Base-by-base conservation (phyloP, 2,329 filamentous ascomycete species). In the Fusarium domesticum region DNA sequence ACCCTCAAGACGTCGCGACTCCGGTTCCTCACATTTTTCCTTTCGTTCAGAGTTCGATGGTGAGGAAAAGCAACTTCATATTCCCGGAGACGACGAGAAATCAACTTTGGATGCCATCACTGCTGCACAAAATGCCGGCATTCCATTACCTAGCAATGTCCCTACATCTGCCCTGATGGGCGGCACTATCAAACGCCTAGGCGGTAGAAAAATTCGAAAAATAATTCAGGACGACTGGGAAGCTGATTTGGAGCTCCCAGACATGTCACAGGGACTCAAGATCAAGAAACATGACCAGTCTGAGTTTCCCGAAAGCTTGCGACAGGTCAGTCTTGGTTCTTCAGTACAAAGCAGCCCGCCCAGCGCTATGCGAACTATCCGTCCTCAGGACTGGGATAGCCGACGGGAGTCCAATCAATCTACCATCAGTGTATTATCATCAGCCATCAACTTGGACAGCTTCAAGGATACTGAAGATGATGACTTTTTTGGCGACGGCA, bases 161-260 rank as follows among this genome's bases (percentile, higher is more conserved):
- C 90, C 92, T 1, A 82, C 87, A 20, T 96, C 92, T 16, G 93
- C 93, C 20, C 74, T 98, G 33, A 80, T 93, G 64, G 92, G 92
- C 41, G 93, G 93, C 40, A 92, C 90, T 8, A 97, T 97, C 63
- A 95, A 95, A 71, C 79, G 91, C 56, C 76, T 97, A 25, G 91
- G 91, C 38, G 83, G 82, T 47, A 79, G 81, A 55, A 89, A 85
- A 59, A 75, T 86, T 16, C 84, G 83, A 60, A 85, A 81, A 60
- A 81, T 84, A 32, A 80, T 88, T 47, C 82, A 87, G 51, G 86
- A 90, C 57, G 87, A 92, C 64, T 92, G 88, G 84, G 84, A 82
- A 49, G 85, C 90, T 56, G 88, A 92, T 57, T 68, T 92, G 37
- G 85, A 88, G 57, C 66, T 90, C 14, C 83, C 85, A 4, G 75